These are phyloP conservation scores for Monosporozyma servazzii DNA, from an alignment of 805 yeast species.

Conservation along the genomic window DNA sequence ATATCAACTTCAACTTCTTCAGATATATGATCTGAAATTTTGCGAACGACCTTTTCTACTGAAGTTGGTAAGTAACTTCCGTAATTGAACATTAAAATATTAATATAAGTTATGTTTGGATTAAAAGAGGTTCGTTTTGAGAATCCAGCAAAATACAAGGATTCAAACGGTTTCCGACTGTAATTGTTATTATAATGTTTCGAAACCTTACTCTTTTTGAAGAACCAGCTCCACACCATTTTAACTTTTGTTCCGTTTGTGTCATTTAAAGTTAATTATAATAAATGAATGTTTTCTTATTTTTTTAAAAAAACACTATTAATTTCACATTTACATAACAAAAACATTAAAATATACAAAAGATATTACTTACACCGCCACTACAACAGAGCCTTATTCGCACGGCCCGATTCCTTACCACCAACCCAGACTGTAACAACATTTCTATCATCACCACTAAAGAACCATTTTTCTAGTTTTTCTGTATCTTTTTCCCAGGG, in stretches of 20 bases:
- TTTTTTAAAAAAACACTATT: neutral
- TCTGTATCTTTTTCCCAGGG: constrained; percentile 45
- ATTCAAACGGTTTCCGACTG: neutral
- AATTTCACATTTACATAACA: neutral
- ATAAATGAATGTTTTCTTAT: neutral
- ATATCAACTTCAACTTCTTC: neutral
- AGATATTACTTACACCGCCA: neutral
- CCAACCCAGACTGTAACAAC: constrained; percentile 72
- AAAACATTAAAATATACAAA: neutral
- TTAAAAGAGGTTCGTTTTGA: too few species aligned
- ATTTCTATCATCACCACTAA: constrained; percentile 90
- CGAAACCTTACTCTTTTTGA: neutral
- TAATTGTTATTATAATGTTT: too few species aligned
- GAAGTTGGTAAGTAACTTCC: too few species aligned
- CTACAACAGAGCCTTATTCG: constrained; percentile 1
- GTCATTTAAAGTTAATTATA: neutral
- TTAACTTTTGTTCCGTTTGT: neutral
- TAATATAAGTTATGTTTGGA: too few species aligned
- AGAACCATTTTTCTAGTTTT: constrained; percentile 81
- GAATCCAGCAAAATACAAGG: too few species aligned
- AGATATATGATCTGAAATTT: too few species aligned
- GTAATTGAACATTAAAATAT: too few species aligned
- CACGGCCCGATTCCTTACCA: constrained; percentile 37
- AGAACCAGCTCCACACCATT: neutral
- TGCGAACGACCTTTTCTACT: too few species aligned